A percentile compares a stretch with the other conserved stretches of the same genome.
These are phyloP conservation scores for Candida patagonica DNA, from an alignment of 805 yeast species.

Conservation along the genomic window DNA sequence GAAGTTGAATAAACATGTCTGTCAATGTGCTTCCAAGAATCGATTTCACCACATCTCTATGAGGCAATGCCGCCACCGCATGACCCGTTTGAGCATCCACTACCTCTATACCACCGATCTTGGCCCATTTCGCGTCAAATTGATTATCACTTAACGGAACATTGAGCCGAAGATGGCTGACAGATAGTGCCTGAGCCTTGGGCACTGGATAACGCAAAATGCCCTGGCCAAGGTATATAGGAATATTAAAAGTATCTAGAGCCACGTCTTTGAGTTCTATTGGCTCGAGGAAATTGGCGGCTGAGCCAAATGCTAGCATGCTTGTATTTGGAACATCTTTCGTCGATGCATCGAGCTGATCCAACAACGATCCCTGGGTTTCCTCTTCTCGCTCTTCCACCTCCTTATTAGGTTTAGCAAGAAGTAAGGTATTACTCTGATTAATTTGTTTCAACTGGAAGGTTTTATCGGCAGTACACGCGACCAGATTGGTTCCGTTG, in stretches of 20 bases:
- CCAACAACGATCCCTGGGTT: conserved; percentile 39
- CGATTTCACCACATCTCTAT: conserved; percentile 16
- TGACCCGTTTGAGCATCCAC: conserved; percentile 26
- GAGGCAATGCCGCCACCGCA: conserved; percentile 28
- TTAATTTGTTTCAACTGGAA: conserved; percentile 67
- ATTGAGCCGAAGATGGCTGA: not conserved
- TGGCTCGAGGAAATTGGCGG: conserved; percentile 20
- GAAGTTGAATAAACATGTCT: not conserved
- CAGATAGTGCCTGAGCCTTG: not conserved
- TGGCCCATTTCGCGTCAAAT: conserved; percentile 44
- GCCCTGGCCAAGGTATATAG: conserved; percentile 16
- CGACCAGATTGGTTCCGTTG: conserved; percentile 35
- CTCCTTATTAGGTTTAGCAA: conserved; percentile 29
- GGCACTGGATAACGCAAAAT: not conserved
- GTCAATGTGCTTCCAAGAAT: conserved; percentile 20
- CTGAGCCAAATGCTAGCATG: conserved; percentile 19
- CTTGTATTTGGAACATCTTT: not conserved
- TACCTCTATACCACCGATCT: conserved; percentile 45
- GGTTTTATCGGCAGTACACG: conserved; percentile 51
- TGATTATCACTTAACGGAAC: conserved; percentile 45
- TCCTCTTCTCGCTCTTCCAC: conserved; percentile 62
- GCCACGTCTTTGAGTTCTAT: not conserved
- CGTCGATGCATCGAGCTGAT: not conserved
- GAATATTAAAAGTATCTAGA: conserved; percentile 9
- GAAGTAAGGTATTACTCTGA: conserved; percentile 76